Evolutionary conservation across 192 early-diverging fungal genomes (phyloP), one percentile per base, ranked within the genome.

Genomic region (Funneliformis mosseae): DNA sequence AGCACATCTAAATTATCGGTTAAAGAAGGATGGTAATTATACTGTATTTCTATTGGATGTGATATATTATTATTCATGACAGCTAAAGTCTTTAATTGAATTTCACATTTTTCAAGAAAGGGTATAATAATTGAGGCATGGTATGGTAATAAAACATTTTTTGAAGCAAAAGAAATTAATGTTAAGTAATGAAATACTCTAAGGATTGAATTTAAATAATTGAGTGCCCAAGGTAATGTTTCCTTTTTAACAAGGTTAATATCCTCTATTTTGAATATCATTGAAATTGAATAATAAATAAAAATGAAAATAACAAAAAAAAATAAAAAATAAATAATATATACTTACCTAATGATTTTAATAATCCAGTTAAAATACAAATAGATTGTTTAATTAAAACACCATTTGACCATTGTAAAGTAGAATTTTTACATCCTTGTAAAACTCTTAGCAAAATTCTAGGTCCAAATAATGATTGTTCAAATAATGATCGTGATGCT

Each of bases 281-380:
- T 55, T 60, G n/a, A n/a, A 45, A 71, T 6, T 45, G 8, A 25
- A 10, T 46, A 33, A 16, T 61, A 62, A 60, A 60, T 12, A 42
- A 48, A 67, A 62, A 4, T 23, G 61, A 33, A 46, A 33, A 48
- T 48, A 63, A 78, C 38, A 62, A 68, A 25, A 16, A 64, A 59
- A 48, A 16, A 45, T 27, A 27, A 41, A 8, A 23, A 70, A 42
- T 33, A 63, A 33, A 11, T 10, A 78, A 62, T 10, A 61, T 46
- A 68, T 12, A 74, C 80, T 43, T 84, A 87, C 85, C 78, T 43
- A 87, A 38, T 14, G 78, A 80, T 61, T 81, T 82, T 28, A 87
- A 62, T 43, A 82, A 27, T 0, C 80, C 81, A 21, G 83, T 82
- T 38, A 80, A 77, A 59, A 87, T 83, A 27, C 79, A 76, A 25